Base-by-base conservation (phyloP, 768 basidiomycete genomes). In the Boletus reticulatus region DNA sequence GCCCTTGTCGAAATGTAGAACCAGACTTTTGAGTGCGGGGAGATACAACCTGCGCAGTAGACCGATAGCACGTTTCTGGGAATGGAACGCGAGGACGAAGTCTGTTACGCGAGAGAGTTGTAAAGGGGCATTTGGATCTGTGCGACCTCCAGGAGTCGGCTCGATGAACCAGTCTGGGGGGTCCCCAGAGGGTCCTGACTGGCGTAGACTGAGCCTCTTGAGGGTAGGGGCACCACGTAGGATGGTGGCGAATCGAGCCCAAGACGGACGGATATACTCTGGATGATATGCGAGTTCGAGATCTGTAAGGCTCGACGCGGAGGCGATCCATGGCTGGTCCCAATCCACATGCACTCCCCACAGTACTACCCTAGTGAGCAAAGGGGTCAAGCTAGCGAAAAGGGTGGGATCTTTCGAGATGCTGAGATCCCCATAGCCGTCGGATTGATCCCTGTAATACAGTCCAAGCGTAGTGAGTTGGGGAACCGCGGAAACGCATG, bases 341-440 rank as follows among this genome's bases (percentile, higher is more conserved):
- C 89, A 91, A 53, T 84, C 78, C 32, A 90, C 67, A 57, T 88
- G 88, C 4, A 89, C 84, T 38, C 87, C 88, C 83, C 84, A 88
- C 27, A 91, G 73, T 10, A 73, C 72, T 34, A 82, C 68, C 5
- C 70, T 62, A 19, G 66, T 70, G 13, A 91, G 72, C 9, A 72
- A 76, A 2, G 89, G 89, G 9, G 72, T 68, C 17, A 76, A 77
- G 24, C 79, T 76, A 4, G 80, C 76, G 62, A 89, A 84, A n/a
- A 81, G 75, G 13, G 77, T 29, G 82, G 34, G 57, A 55, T 29
- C 27, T 6, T 52, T 53, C 4, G 73, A 74, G 32, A 70, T 69
- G 37, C 73, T 70, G 19, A 55, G 51, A 31, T 50, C 56, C 9
- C 82, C 80, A 27, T 84, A 82, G 66, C 83, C 78, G 8, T 29